These are phyloP conservation scores for Dissoconium aciculare DNA, from an alignment of 2,329 filamentous ascomycete species.

Conservation along the genomic window DNA sequence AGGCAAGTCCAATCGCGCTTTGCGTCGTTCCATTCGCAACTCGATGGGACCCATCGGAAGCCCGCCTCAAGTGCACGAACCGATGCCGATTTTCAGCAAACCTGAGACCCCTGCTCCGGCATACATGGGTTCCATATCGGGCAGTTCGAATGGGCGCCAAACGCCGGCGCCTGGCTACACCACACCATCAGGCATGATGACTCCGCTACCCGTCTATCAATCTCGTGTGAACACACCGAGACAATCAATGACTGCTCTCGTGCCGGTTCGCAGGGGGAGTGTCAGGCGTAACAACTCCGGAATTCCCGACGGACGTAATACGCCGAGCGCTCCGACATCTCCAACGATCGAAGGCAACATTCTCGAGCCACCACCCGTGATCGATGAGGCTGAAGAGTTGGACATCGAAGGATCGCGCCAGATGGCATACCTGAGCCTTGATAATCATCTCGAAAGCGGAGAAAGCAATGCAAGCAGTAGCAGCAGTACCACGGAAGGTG, in stretches of 20 bases:
- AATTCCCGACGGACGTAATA: background rate
- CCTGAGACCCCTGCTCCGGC: background rate
- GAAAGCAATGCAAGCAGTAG: background rate
- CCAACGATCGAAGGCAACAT: background rate
- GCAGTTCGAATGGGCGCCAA: slow-evolving; percentile 7
- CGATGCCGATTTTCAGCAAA: background rate
- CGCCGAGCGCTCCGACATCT: background rate
- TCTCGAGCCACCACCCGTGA: background rate
- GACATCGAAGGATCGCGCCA: background rate
- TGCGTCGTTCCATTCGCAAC: slow-evolving; percentile 10
- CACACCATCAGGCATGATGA: slow-evolving; percentile 8
- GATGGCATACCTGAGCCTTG: background rate
- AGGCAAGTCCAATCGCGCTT: slow-evolving; percentile 6
- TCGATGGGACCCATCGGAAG: slow-evolving; percentile 5
- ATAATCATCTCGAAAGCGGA: background rate
- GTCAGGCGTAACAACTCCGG: no score
- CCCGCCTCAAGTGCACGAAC: background rate
- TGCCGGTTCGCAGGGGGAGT: background rate
- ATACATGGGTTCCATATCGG: no score
- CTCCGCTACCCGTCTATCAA: slow-evolving; percentile 11
- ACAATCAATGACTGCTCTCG: slow-evolving; percentile 5
- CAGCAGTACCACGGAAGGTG: background rate
- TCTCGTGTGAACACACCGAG: slow-evolving; percentile 5
- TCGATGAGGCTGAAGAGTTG: background rate
- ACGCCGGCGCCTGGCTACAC: slow-evolving; percentile 12